Evolutionary conservation across 2,329 filamentous ascomycete genomes (phyloP), one percentile per base, ranked within the genome.

Genomic region (Nothopassalora personata): DNA sequence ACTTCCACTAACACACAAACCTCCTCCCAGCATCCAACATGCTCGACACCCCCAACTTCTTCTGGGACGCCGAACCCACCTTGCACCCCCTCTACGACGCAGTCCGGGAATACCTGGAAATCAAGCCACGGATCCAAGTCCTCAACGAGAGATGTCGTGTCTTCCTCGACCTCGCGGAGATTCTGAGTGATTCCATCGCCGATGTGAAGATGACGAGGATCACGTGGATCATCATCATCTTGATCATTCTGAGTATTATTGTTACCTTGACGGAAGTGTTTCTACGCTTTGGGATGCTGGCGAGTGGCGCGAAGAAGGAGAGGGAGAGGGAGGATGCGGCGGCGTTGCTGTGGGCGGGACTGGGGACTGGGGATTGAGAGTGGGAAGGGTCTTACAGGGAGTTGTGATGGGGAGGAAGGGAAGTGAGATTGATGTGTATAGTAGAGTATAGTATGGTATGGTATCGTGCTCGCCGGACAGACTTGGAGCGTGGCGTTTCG

Each of bases 11-110:
- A 48, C 54, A 31, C 43, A 57, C 54, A 57, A 4, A 5, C 27
- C 11, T 28, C 2, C 5, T n/a, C 19, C 65, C 66, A 95, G 91
- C 91, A 60, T 96, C 90, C 19, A 97, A 97, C 72, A 93, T 97
- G 73, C 87, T 97, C 59, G 92, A 97, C 74, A 91, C 95, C 0
- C 93, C 93, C 61, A 95, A 93, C 73, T 97, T 97, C 81, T 96
- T 97, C 81, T 99, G 94, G 94, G 92, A 97, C 73, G 90, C 90
- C 10, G 94, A 99, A 72, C 94, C 94, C 18, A 97, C 91, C 0
- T 82, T 99, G 0, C 91, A 97, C 72, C 94, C 94, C 0, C 86
- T 99, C 30, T 99, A 99, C 78, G 87, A 86, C 60, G 94, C 92
- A 60, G 91, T 97, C 53, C 90, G 94, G 68, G 94, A 97, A 74